Base-by-base conservation (phyloP, 2,329 filamentous ascomycete species). In the Ophiostoma sp. region DNA sequence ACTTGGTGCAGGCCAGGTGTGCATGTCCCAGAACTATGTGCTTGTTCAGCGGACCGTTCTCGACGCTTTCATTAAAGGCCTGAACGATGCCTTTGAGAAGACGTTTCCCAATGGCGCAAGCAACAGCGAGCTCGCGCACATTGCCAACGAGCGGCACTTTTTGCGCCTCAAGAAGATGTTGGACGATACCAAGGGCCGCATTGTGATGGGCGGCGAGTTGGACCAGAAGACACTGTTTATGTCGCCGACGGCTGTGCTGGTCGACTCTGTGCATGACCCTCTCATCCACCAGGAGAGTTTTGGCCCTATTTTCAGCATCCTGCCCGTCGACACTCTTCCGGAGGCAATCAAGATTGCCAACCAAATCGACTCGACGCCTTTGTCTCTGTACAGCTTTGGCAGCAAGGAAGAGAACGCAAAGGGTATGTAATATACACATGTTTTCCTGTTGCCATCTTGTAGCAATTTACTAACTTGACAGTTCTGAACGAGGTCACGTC, bases 1-100 rank as follows among this genome's bases (percentile, higher is more conserved):
- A 4, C 77, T 92, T 70, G 95, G 95, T 76, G 90, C 91, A 4
- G 95, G 95, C 38, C 95, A 99, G 79, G 84, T 97, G 72, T 99
- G 95, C 78, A 85, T 97, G 71, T 92, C 89, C 40, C 93, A 97
- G 75, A 97, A 98, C 82, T 97, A 97, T 79, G 88, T 91, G 66
- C 83, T 97, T 66, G 86, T 96, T 41, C 92, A 98, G 76, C 87
- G 87, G 73, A 85, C 87, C 63, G 83, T 94, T 4, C 79, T 94
- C 41, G 82, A 87, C 14, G 81, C 84, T 41, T 92, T 98, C 74
- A 81, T 98, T 71, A 83, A 86, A 67, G 86, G 91, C 75, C 84
- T 98, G 74, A 89, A 91, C 76, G 83, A 82, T 62, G 85, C 87
- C 7, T 84, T 90, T 75, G 84, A 87, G 66, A 85, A 90, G 68